A percentile compares a stretch with the other conserved stretches of the same genome.
phyloP scores from a whole-genome alignment of 164 flowering plant species.

The Sedum album region DNA sequence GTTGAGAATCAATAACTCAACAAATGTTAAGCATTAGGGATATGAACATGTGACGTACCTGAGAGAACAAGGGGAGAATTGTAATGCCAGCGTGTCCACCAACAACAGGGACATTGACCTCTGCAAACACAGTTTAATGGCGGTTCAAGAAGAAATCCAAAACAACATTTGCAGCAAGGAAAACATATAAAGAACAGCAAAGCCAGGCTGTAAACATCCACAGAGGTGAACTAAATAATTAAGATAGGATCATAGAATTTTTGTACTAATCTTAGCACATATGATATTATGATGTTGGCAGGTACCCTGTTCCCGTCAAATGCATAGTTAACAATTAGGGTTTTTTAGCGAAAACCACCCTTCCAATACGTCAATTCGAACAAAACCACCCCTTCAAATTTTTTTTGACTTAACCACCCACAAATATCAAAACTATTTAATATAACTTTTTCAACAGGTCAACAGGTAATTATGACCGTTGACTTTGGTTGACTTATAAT shows the following conservation, averaged over 20 bases:
- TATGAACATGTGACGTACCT: slow-evolving; percentile 22
- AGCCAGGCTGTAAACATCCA: not conserved
- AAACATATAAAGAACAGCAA: not conserved
- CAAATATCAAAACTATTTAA: no score
- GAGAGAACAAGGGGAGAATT: slow-evolving; percentile 94
- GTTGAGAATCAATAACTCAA: not conserved
- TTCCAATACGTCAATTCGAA: no score
- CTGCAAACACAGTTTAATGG: no score
- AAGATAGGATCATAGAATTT: not conserved
- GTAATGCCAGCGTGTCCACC: slow-evolving; percentile 98
- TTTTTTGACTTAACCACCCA: no score
- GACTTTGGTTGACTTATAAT: no score
- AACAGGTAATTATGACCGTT: no score
- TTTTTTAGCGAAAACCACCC: no score
- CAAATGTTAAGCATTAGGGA: not conserved
- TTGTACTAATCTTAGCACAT: not conserved
- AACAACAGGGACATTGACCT: slow-evolving; percentile 84
- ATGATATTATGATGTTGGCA: not conserved
- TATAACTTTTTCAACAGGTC: no score
- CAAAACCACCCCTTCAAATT: no score
- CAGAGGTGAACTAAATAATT: not conserved
- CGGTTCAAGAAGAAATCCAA: not conserved
- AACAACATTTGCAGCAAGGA: not conserved
- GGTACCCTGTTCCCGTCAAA: not conserved
- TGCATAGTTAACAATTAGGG: not conserved